A percentile compares a stretch with the other conserved stretches of the same genome.
Evolutionary conservation across 208 protist species (phyloP).

Genomic region (Crithidia fasciculata): DNA sequence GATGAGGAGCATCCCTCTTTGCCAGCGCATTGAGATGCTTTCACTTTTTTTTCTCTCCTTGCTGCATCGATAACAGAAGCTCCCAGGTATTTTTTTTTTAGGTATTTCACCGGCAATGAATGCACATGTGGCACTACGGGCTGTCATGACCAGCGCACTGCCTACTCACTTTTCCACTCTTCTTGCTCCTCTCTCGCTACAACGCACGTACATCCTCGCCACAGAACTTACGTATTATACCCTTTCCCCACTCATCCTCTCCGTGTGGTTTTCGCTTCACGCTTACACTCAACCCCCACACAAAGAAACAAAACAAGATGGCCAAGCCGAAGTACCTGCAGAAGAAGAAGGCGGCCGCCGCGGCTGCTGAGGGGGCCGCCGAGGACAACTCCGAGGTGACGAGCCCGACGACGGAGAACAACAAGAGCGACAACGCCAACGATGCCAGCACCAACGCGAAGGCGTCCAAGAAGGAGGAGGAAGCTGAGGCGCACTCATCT

Average conservation of each 20-base stretch:
- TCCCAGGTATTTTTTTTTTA: too few relatives aligned
- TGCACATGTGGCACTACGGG: too few relatives aligned
- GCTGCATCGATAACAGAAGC: too few relatives aligned
- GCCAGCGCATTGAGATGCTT: too few relatives aligned
- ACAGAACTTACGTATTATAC: too few relatives aligned
- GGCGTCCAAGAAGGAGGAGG: background rate
- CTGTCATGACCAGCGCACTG: too few relatives aligned
- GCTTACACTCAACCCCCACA: background rate
- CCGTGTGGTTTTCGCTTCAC: constrained; percentile 11
- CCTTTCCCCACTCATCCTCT: background rate
- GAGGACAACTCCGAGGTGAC: constrained; percentile 44
- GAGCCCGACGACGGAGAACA: constrained; percentile 13
- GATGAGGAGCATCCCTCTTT: too few relatives aligned
- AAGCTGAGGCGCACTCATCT: constrained; percentile 47
- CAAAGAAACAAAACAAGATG: constrained; percentile 33
- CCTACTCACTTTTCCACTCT: background rate
- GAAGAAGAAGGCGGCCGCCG: constrained; percentile 73
- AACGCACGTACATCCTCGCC: too few relatives aligned
- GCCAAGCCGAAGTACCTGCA: constrained; percentile 86
- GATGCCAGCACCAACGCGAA: background rate
- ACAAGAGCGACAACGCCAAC: background rate
- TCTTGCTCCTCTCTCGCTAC: background rate
- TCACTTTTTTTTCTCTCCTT: too few relatives aligned
- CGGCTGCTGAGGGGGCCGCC: constrained; percentile 27
- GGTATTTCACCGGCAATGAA: too few relatives aligned